Evolutionary conservation across 2,329 filamentous ascomycete species (phyloP), one percentile per base, ranked within the genome.

Genomic region (Aschersonia sp.): DNA sequence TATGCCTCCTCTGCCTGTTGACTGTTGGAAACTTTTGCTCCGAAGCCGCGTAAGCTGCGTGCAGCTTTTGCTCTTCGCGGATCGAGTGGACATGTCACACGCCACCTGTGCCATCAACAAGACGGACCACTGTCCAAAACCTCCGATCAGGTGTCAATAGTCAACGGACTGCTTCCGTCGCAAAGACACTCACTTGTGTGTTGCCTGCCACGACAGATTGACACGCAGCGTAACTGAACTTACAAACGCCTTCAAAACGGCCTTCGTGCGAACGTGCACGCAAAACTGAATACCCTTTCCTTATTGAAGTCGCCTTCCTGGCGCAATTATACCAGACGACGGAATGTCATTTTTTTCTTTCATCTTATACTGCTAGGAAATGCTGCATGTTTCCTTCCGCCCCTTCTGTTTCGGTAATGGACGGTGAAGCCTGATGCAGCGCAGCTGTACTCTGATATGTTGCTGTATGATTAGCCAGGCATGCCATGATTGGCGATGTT

Each of bases 271-370:
- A 30, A 29, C 43, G n/a, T 12, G 35, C 42, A 46, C 35, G 47
- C 46, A 42, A 44, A 44, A 50, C 43, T 42, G 7, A 48, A 50
- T 50, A 50, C 49, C 49, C 47, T 38, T 47, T 45, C 31, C 29
- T 10, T 43, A 43, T 44, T 45, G 32, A 31, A 5, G 31, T 40
- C 43, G 32, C 35, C 31, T 40, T 44, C 47, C 43, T 47, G 29
- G 44, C 44, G 55, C 52, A 51, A 51, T 49, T 54, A 58, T 56
- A 57, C 53, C 56, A 51, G 45, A 56, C 50, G 56, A 59, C 48
- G 51, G 45, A 48, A 55, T 52, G 53, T 45, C 38, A 44, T 28
- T 51, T 46, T 47, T 49, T 51, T 53, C 50, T 46, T 38, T 43
- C 32, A 50, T 46, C 45, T 49, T 50, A 52, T 51, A 38, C 32